Base-by-base conservation (phyloP, 495 filamentous ascomycete species). In the Talaromyces wortmannii region DNA sequence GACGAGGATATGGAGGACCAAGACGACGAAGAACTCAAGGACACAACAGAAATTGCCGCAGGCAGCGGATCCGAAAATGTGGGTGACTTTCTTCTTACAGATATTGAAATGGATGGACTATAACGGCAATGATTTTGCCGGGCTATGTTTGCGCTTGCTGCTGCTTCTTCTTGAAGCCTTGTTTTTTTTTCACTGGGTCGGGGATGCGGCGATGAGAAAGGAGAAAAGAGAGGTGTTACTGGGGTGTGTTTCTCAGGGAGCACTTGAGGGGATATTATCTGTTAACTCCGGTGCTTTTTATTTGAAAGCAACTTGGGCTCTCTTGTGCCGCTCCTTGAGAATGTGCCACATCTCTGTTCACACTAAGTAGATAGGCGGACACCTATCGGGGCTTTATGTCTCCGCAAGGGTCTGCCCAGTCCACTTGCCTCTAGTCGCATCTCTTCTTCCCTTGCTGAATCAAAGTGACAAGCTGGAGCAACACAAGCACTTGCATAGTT, bases 1-100 rank as follows among this genome's bases (percentile, higher is more conserved):
- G 94, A 98, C 58, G 94, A 97, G 61, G 94, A 98, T 57, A 85
- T 89, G 81, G 88, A 91, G 52, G 91, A 92, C 62, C 86, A 92
- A 49, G 89, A 87, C 55, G 91, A 94, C 56, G 82, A 83, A 10
- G 60, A 59, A 29, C 31, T 29, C 18, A 66, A 66, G 56, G 63
- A 67, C 52, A 31, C 65, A 46, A 59, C 58, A 45, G 65, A 70
- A 44, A 57, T 61, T 60, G 52, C 61, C 50, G 64, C 72, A 11
- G 66, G 71, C 55, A 69, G 67, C 57, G 78, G 81, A 53, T 66
- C 74, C 57, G 84, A 88, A 67, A 80, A 85, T 79, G 84, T 87
- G 75, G 81, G 84, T 85, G 75, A 77, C 64, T 63, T 74, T 72
- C 73, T 76, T 61, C 79, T 80, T 72, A 75, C 72, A 61, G 77